A percentile compares a stretch with the other conserved stretches of the same genome.
Evolutionary conservation across 495 filamentous ascomycete species (phyloP).

Genomic region (Trichoderma virens): DNA sequence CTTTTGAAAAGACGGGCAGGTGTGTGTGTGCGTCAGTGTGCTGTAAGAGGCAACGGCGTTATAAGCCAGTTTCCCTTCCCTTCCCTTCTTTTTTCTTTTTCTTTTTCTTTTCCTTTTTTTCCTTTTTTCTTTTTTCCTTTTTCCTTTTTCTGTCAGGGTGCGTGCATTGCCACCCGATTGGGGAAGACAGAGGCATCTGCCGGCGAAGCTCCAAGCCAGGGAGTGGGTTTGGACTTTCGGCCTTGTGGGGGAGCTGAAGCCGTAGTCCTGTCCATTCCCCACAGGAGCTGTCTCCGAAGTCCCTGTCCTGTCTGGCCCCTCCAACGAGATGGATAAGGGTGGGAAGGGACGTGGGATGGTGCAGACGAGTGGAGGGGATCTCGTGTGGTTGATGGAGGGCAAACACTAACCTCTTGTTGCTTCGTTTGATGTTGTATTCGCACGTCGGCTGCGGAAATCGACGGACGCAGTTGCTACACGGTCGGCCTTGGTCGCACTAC

Average conservation of each 20-base stretch:
- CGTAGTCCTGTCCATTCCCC: conserved; percentile 5
- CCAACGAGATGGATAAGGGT: background rate
- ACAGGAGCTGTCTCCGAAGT: conserved; percentile 2
- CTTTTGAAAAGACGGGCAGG: too few species aligned
- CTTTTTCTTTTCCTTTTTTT: background rate
- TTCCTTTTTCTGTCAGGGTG: background rate
- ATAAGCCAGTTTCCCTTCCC: background rate
- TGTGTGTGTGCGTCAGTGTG: background rate
- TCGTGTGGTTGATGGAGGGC: background rate
- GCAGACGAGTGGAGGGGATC: background rate
- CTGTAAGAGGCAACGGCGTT: background rate
- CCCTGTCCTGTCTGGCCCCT: conserved; percentile 1
- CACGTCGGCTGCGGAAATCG: conserved; percentile 31
- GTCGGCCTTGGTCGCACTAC: conserved; percentile 33
- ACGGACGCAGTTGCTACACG: conserved; percentile 33
- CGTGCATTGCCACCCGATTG: background rate
- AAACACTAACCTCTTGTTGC: background rate
- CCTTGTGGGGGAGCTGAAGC: conserved; percentile 8
- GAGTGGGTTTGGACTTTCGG: background rate
- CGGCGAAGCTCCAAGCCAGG: background rate
- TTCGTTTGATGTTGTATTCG: conserved; percentile 23
- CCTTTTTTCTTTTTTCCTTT: background rate
- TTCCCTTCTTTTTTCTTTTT: background rate
- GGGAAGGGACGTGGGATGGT: background rate
- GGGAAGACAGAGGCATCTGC: background rate